Percentiles rank a stretch among this genome's conserved stretches.
Evolutionary conservation across 2,329 filamentous ascomycete genomes (phyloP).

Genomic region (Coniochaeta hoffmannii): DNA sequence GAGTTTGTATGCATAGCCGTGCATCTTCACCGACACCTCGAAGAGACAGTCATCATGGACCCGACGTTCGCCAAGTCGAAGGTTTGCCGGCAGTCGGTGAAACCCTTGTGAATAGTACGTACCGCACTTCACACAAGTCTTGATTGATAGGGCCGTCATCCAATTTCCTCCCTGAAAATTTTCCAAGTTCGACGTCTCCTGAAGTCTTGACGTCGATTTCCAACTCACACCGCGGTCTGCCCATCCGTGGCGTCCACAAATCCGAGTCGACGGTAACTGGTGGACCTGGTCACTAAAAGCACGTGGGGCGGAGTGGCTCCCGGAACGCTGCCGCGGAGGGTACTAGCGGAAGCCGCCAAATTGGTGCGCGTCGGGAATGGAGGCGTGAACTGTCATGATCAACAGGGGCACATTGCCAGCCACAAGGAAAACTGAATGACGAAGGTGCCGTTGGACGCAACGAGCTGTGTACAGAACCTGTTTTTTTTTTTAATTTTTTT

Average conservation of each 20-base stretch:
- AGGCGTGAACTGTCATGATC: not conserved
- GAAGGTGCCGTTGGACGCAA: not conserved
- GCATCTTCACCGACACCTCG: not conserved
- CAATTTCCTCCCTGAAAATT: too few species aligned
- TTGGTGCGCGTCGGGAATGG: not conserved
- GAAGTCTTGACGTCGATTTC: too few species aligned
- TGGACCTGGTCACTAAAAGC: not conserved
- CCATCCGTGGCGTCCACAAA: not conserved
- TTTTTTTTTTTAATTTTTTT: too few species aligned
- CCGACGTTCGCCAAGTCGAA: not conserved
- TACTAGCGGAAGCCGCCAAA: slow-evolving; percentile 2
- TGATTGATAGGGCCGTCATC: not conserved
- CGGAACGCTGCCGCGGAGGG: slow-evolving; percentile 2
- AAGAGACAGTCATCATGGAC: not conserved
- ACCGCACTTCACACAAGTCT: too few species aligned
- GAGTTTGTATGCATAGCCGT: not conserved
- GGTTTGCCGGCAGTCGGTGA: not conserved
- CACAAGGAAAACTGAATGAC: not conserved
- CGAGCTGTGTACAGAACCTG: too few species aligned
- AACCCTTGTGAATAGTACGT: not conserved
- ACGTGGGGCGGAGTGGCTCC: slow-evolving; percentile 2
- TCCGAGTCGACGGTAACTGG: not conserved
- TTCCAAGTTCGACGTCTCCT: too few species aligned
- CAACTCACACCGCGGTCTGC: not conserved
- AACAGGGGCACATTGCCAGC: not conserved